Evolutionary conservation across 169 alveolate genomes (phyloP).

Genomic region (Blepharisma undulans): DNA sequence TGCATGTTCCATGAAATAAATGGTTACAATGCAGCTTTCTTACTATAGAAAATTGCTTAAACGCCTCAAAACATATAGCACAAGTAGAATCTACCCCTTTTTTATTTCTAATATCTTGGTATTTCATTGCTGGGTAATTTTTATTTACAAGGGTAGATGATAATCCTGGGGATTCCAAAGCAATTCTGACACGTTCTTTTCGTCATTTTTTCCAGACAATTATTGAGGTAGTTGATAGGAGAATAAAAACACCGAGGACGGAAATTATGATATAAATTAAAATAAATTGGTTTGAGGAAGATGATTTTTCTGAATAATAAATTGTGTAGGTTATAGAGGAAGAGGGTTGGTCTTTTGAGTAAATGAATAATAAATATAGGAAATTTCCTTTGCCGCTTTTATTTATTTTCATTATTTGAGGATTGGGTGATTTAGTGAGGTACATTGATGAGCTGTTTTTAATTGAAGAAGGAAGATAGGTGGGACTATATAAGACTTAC

Average conservation of each 20-base stretch:
- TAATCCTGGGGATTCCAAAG: not conserved
- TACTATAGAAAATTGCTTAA: not conserved
- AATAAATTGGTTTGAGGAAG: not conserved
- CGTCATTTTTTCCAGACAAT: not conserved
- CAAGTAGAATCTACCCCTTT: not conserved
- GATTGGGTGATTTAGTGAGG: not conserved
- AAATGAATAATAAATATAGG: not conserved
- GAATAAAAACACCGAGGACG: not conserved
- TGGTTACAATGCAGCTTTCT: not conserved
- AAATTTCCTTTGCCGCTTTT: not conserved
- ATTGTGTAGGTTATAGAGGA: not conserved
- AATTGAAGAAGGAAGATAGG: not conserved
- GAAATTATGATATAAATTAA: not conserved
- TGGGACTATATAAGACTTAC: not conserved
- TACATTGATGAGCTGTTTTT: not conserved
- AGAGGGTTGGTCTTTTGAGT: not conserved
- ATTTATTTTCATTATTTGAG: not conserved
- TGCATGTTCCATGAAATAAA: not conserved
- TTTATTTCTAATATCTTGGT: not conserved
- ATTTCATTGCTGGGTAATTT: not conserved
- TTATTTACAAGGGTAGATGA: not conserved
- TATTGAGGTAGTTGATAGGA: not conserved
- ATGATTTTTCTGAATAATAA: not conserved
- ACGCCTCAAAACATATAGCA: not conserved
- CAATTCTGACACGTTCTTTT: not conserved